Percentiles rank a stretch among this genome's conserved stretches.
phyloP scores from a whole-genome alignment of 2,329 filamentous ascomycete genomes.

The Penicillium sp. region DNA sequence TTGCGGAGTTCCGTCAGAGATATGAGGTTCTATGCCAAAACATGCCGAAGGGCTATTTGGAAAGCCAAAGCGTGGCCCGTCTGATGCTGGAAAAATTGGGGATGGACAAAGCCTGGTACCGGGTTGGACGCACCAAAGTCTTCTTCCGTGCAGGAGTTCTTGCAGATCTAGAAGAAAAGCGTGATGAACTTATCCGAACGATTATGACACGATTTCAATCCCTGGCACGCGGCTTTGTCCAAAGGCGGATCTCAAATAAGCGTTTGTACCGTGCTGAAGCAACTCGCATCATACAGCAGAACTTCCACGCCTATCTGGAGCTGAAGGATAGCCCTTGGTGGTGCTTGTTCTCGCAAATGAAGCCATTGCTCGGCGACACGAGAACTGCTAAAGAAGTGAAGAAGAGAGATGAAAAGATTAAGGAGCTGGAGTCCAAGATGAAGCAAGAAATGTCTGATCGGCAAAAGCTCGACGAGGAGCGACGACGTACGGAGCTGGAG shows the following conservation, averaged over 20 bases:
- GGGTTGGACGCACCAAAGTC: conserved; percentile 92
- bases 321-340: conserved; percentile 95
- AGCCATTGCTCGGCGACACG: conserved; percentile 85
- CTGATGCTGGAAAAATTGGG: conserved; percentile 86
- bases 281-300: conserved; percentile 87
- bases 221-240: conserved; percentile 79
- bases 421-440: conserved; percentile 78
- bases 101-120: conserved; percentile 78
- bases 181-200: conserved; percentile 84
- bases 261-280: conserved; percentile 90
- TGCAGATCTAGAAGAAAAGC: conserved; percentile 91
- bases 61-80: conserved; percentile 77
- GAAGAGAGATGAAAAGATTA: conserved; percentile 89
- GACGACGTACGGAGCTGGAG: conserved; percentile 77
- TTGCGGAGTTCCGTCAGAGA: conserved; percentile 87
- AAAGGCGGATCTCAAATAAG: conserved; percentile 84
- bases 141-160: conserved; percentile 96
- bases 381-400: conserved; percentile 90
- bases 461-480: conserved; percentile 81
- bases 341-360: conserved; percentile 91
- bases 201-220: conserved; percentile 94
- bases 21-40: conserved; percentile 89
- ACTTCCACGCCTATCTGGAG: conserved; percentile 86
- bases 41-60: conserved; percentile 84
- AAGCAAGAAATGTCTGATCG: conserved; percentile 66